Base-by-base conservation (phyloP, 2,329 filamentous ascomycete species). In the Tolypocladium inflatum region DNA sequence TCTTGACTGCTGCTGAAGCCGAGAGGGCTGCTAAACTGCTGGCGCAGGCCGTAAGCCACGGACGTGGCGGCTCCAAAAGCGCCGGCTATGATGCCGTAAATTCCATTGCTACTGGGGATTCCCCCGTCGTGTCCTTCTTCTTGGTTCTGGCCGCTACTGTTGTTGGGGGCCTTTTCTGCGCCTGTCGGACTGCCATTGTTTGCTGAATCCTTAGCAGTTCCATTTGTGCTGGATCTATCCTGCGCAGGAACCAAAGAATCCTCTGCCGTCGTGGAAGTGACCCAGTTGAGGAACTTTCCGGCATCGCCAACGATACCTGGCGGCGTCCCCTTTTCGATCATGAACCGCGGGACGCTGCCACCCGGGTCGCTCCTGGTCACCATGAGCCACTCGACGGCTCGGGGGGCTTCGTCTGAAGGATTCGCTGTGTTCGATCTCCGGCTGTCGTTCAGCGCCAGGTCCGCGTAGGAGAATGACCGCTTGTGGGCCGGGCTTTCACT, bases 311-410 rank as follows among this genome's bases (percentile, higher is more conserved):
- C 81, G 64, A 96, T 94, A 41, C 89, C 89, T 13, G 81, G 84
- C 0, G 91, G 91, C 0, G 91, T 96, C 37, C 89, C 90, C 68
- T 90, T 86, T 66, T 96, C 91, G n/a, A 96, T 90, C 80, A 96
- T 86, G 73, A 94, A 96, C 17, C 89, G 82, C 1, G 91, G 91
- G 21, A 96, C 91, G 59, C 85, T 93, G 56, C 91, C 91, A 13
- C 91, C 91, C 3, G 91, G 91, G 65, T 96, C 91, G 69, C 89
- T 93, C 54, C 91, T 81, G 1, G 91, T 96, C 21, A 96, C 84
- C 91, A 96, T 96, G 60, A 94, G 82, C 91, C 91, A 96, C 71
- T 96, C 91, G 2, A 96, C 70, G 33, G 76, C 72, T 38, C 57
- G 55, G 7, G 57, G 54, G 2, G 42, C 35, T 13, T 54, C 54